Evolutionary conservation across 1,139 yeast species (phyloP).

Genomic region (Casaregolazyma lundiana): DNA sequence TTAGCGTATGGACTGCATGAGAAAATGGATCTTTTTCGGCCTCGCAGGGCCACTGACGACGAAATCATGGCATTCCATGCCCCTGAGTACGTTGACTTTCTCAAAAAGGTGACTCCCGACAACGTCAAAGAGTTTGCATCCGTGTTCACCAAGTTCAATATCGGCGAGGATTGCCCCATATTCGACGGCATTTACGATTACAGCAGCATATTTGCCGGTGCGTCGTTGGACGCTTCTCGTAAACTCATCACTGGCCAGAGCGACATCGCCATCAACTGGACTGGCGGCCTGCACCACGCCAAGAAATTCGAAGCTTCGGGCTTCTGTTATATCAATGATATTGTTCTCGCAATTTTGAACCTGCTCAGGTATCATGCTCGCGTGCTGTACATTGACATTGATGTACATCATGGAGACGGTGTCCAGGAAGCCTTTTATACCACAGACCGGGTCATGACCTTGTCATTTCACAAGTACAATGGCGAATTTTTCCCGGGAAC

Average conservation of each 20-base stretch:
- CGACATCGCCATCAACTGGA: conserved; percentile 95
- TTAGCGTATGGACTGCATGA: conserved; percentile 81
- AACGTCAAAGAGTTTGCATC: conserved; percentile 56
- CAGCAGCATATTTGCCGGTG: conserved; percentile 83
- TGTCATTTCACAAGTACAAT: conserved; percentile 89
- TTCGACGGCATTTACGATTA: conserved; percentile 93
- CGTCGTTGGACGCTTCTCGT: conserved; percentile 87
- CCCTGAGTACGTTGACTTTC: conserved; percentile 79
- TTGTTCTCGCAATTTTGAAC: conserved; percentile 81
- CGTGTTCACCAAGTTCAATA: conserved; percentile 71
- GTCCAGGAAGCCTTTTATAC: conserved; percentile 96
- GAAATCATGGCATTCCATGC: conserved; percentile 81
- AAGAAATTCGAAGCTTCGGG: conserved; percentile 93
- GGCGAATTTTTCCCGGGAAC: conserved; percentile 98
- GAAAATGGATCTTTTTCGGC: conserved; percentile 82
- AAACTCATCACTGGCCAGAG: conserved; percentile 79
- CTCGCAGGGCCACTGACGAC: conserved; percentile 73
- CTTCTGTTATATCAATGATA: conserved; percentile 92
- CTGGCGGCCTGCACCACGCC: conserved; percentile 97
- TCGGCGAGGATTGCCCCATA: conserved; percentile 97
- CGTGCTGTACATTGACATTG: conserved; percentile 90
- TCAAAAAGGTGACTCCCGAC: conserved; percentile 77
- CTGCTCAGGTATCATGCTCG: conserved; percentile 82
- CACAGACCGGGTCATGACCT: conserved; percentile 93
- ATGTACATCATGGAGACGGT: conserved; percentile 97